Percentiles rank a stretch among this genome's conserved stretches.
Evolutionary conservation across 345 rosid genomes (phyloP).

Genomic region (Mercurialis annua): DNA sequence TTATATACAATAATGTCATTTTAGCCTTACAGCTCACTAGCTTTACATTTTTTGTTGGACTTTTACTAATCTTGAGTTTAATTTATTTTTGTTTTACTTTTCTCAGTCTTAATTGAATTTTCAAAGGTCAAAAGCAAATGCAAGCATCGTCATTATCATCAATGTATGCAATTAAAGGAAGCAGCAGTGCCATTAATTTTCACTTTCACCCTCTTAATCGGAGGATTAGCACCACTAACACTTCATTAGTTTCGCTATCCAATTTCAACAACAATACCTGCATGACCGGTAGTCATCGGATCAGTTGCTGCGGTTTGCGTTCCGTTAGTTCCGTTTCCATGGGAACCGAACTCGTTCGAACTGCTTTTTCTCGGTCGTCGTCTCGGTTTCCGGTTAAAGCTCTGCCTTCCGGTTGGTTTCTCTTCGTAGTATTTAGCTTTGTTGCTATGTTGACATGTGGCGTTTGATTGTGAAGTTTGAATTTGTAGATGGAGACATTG

Average conservation of each 20-base stretch:
- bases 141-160: conserved; percentile 50
- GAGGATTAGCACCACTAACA: conserved; percentile 26
- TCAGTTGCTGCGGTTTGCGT: conserved; percentile 37
- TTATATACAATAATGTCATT: no score
- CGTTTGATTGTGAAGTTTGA: conserved; percentile 11
- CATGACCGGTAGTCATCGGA: conserved; percentile 19
- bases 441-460: background rate
- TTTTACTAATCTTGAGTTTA: conserved; percentile 6
- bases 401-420: conserved; percentile 66
- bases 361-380: conserved; percentile 39
- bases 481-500: conserved; percentile 61
- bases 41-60: background rate
- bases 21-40: background rate
- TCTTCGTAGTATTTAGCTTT: background rate
- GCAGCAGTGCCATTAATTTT: conserved; percentile 28
- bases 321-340: conserved; percentile 31
- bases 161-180: conserved; percentile 37
- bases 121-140: conserved; percentile 35
- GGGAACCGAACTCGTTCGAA: conserved; percentile 66
- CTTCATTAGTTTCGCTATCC: background rate
- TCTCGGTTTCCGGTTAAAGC: conserved; percentile 45
- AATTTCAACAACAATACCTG: conserved; percentile 23
- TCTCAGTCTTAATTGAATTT: conserved; percentile 25
- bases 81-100: background rate
- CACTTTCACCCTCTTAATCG: conserved; percentile 27